Evolutionary conservation across 2,329 filamentous ascomycete species (phyloP), one percentile per base, ranked within the genome.

Genomic region (Scedosporium boydii): DNA sequence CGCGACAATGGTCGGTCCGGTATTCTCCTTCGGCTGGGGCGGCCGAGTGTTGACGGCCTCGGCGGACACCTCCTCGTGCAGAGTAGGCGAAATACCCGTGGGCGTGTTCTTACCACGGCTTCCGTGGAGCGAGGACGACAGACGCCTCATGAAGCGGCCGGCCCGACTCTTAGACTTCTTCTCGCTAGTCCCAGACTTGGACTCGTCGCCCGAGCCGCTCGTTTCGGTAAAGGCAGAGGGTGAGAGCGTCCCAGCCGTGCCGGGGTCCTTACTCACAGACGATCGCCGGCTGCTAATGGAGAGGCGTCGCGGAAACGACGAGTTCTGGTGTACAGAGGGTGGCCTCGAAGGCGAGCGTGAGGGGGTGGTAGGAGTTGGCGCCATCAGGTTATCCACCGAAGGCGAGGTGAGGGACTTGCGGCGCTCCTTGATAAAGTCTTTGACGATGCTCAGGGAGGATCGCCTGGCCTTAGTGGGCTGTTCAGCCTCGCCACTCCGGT

Each of bases 231-330:
- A 69, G 23, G 74, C 72, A 0, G 75, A 74, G 14, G 80, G 77
- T 3, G 80, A 80, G 10, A 75, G 48, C 18, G 63, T 60, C 5
- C 61, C 65, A 18, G 34, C 38, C 58, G 65, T 73, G 14, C 42
- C 67, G 55, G 67, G 66, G 14, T 82, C 81, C 51, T 76, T 77
- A 65, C 76, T 80, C 26, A 80, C 71, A 1, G 82, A 83, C 4
- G 84, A 85, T 66, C 72, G 78, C 58, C 75, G 80, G 71, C 78
- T 90, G 75, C 78, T 88, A 76, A 82, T 90, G 76, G 80, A 95
- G 76, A 77, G 80, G 72, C 78, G 90, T 68, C 72, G 84, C 69
- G 72, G 82, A 79, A 76, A 82, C 70, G 73, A 84, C 75, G 64
- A 83, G 64, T 72, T 74, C 69, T 78, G 76, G 68, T 80, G 78